Base-by-base conservation (phyloP, 257 asterid genomes). In the Mentha longifolia region DNA sequence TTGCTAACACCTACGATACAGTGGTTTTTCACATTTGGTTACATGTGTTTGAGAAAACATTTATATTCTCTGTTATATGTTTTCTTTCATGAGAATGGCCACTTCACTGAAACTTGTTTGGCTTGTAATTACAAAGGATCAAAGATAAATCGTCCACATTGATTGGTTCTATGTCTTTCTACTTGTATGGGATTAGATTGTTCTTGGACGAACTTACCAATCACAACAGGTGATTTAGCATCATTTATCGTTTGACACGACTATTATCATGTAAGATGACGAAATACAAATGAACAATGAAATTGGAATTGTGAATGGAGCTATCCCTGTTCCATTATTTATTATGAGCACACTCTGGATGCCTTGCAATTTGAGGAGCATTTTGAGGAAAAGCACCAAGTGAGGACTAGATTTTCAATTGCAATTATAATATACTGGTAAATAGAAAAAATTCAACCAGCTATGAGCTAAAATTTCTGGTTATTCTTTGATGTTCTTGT, bases 41-140 rank as follows among this genome's bases (percentile, higher is more conserved):
- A 20, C 45, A 51, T 67, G 57, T 30, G 71, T 33, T 49, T 59
- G 22, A 31, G 71, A 47, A 47, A 33, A 65, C 65, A 42, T 43
- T 46, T 49, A 39, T 49, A 4, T 31, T 9, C 41, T 50, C 37
- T 68, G 25, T 57, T 30, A 11, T 45, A 28, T 16, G 0, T 16
- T 33, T 16, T 55, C 55, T 41, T 42, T 28, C 42, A 14, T 20
- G 33, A 60, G 52, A 76, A 52, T 25, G 49, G 17, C 9, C 31
- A 50, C 51, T 30, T 35, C 52, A 30, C n/a, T 45, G 61, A 15
- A 56, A 69, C 67, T 46, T 58, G 78, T 46, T 65, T 64, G 52
- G 37, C 42, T 63, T 50, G 25, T 57, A 56, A 62, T 20, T 71
- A 37, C n/a, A 42, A 35, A 35, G 39, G 8, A 35, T 5, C 39